Conservation (phyloP, 345 rosid species). For the Boechera stricta region DNA sequence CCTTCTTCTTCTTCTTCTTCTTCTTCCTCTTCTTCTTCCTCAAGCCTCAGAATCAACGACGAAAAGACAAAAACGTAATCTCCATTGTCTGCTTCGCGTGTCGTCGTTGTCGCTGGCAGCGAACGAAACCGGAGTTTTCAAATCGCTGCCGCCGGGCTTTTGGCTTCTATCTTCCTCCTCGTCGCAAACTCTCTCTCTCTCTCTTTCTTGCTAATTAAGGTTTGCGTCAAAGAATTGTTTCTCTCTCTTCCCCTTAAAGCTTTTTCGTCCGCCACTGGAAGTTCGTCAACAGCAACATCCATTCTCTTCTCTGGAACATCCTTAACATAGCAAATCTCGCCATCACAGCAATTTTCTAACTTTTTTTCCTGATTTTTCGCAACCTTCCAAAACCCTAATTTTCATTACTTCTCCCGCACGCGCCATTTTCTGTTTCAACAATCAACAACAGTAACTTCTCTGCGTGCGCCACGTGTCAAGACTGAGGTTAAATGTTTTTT, state of each 20-base stretch:
- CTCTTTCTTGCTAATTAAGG: conserved; percentile 32
- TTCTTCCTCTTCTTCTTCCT: conserved; percentile 15
- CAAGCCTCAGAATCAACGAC: conserved; percentile 21
- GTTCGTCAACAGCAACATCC: conserved; percentile 23
- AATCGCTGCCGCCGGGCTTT: conserved; percentile 38
- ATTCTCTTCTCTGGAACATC: conserved; percentile 34
- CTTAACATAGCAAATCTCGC: conserved; percentile 39
- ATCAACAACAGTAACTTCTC: background rate
- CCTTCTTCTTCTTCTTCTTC: background rate
- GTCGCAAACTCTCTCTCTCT: background rate
- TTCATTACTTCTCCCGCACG: conserved; percentile 13
- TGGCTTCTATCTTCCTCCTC: conserved; percentile 29
- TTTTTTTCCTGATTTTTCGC: conserved; percentile 16
- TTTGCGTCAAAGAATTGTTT: conserved; percentile 23
- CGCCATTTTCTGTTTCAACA: conserved; percentile 13
- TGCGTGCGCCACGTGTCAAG: background rate
- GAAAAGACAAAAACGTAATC: conserved; percentile 11
- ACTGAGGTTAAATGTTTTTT: no score
- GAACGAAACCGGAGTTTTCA: conserved; percentile 44
- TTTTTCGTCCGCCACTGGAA: conserved; percentile 42
- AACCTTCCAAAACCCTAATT: conserved; percentile 25
- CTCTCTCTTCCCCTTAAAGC: conserved; percentile 32
- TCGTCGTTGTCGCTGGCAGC: conserved; percentile 39
- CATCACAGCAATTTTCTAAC: conserved; percentile 15
- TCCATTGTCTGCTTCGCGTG: conserved; percentile 8